These are phyloP conservation scores for Sphaerulina vaccinii DNA, from an alignment of 2,329 filamentous ascomycete species.

Conservation along the genomic window DNA sequence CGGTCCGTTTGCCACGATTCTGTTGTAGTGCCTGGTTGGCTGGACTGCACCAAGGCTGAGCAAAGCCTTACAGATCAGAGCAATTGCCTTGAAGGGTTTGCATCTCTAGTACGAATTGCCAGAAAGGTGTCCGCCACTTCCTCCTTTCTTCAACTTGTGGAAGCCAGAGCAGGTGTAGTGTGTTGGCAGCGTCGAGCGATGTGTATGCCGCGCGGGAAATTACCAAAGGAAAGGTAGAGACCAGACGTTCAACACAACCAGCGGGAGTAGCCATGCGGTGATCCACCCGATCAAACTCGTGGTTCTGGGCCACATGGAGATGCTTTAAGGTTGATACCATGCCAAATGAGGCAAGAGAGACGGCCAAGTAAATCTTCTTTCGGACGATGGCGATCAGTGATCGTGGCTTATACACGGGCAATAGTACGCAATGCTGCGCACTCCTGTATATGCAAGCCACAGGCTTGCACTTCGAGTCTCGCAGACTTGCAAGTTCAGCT, in stretches of 20 bases:
- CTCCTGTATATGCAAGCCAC: no score
- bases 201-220: not conserved
- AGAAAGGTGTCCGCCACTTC: no score
- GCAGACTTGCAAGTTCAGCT: no score
- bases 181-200: not conserved
- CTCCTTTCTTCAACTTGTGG: no score
- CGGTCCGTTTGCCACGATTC: not conserved
- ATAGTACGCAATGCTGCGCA: no score
- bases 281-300: not conserved
- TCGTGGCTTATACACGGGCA: not conserved
- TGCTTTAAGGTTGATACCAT: not conserved
- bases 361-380: not conserved
- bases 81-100: not conserved
- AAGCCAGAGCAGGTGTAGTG: not conserved
- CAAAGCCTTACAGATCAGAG: not conserved
- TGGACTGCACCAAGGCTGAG: not conserved
- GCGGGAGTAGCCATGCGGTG: not conserved
- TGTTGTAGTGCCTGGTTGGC: not conserved
- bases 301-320: not conserved
- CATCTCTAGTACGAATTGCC: not conserved
- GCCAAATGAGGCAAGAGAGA: not conserved
- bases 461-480: no score
- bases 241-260: not conserved
- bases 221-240: not conserved
- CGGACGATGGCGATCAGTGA: not conserved